Evolutionary conservation across 2,329 filamentous ascomycete species (phyloP).

Genomic region (Annulohypoxylon truncatum): DNA sequence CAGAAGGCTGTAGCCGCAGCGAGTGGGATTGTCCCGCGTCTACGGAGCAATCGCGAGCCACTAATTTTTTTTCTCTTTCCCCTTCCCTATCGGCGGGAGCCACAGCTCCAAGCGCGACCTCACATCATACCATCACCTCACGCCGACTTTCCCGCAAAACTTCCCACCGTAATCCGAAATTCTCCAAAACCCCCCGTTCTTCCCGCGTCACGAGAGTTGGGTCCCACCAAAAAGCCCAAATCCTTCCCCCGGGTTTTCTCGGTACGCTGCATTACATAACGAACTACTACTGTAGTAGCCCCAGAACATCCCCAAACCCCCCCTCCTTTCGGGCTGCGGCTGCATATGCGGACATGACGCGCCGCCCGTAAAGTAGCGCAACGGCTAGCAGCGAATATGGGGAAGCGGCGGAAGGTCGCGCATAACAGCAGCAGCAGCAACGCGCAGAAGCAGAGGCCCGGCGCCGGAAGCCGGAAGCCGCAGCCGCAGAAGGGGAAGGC

Average conservation of each 20-base stretch:
- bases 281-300: background rate
- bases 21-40: constrained; percentile 40
- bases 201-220: background rate
- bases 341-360: constrained; percentile 39
- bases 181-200: background rate
- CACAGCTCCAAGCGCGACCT: constrained; percentile 17
- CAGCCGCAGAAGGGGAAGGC: constrained; percentile 20
- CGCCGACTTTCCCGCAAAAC: background rate
- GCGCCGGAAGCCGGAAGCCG: constrained; percentile 13
- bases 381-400: constrained; percentile 54
- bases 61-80: constrained; percentile 27
- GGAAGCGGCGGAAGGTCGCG: constrained; percentile 55
- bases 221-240: constrained; percentile 1
- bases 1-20: constrained; percentile 27
- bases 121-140: constrained; percentile 20
- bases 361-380: constrained; percentile 34
- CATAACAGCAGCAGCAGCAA: constrained; percentile 38
- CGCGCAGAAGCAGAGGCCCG: constrained; percentile 35
- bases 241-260: background rate
- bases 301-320: background rate
- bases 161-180: background rate
- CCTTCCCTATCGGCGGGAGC: constrained; percentile 5
- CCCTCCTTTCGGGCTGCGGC: background rate
- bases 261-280: background rate
- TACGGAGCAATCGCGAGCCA: constrained; percentile 39